These are phyloP conservation scores for Aurinia saxatilis DNA, from an alignment of 345 rosid species.

Conservation along the genomic window DNA sequence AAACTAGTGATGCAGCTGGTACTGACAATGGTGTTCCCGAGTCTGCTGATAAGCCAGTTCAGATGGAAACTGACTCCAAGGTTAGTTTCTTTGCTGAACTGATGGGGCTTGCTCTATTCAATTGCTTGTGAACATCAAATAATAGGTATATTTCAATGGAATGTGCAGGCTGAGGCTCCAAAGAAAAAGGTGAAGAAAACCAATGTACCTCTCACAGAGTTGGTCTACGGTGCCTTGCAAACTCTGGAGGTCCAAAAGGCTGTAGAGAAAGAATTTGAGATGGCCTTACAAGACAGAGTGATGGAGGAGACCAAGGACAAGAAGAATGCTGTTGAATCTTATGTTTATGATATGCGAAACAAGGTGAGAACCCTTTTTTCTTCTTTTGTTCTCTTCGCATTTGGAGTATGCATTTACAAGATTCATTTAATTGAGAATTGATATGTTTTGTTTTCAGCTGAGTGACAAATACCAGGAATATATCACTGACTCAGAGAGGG, in stretches of 20 bases:
- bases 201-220: constrained; percentile 63
- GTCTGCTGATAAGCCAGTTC: constrained; percentile 59
- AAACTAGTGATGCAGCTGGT: constrained; percentile 42
- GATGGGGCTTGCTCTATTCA: neutral
- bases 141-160: neutral
- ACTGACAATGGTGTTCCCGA: constrained; percentile 71
- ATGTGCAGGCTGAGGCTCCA: constrained; percentile 59
- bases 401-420: neutral
- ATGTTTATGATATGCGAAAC: constrained; percentile 95
- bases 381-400: neutral
- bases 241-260: constrained; percentile 75
- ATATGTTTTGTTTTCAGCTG: constrained; percentile 43
- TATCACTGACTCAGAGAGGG: constrained; percentile 60
- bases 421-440: neutral
- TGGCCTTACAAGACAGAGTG: constrained; percentile 96
- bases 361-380: constrained; percentile 41
- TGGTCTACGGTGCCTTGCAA: constrained; percentile 65
- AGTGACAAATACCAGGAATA: constrained; percentile 72
- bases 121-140: neutral
- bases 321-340: constrained; percentile 97
- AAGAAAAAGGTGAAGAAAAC: constrained; percentile 94
- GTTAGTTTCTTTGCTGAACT: constrained; percentile 28
- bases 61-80: constrained; percentile 84
- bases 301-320: constrained; percentile 98
- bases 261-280: constrained; percentile 91